Conservation (phyloP, 1,139 yeast genomes). For the Magnusiomyces tetraspermus region DNA sequence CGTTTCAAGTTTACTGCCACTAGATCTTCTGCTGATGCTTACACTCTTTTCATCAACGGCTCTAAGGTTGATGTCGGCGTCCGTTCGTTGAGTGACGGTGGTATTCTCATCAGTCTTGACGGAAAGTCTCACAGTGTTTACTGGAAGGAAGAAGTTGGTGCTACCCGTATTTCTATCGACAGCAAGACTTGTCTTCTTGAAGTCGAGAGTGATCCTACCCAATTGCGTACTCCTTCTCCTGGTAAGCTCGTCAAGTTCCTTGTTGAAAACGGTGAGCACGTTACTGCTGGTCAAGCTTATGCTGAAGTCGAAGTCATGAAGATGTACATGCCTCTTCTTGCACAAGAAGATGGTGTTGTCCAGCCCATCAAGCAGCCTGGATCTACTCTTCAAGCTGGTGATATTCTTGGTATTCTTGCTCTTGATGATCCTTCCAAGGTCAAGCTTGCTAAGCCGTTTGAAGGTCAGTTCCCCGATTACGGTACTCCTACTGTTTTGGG, state of each 20-base stretch:
- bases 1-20: conserved; percentile 94
- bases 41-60: conserved; percentile 87
- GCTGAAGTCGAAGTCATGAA: conserved; percentile 99
- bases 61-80: conserved; percentile 83
- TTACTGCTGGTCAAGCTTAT: conserved; percentile 82
- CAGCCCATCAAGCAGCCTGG: conserved; percentile 98
- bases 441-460: conserved; percentile 91
- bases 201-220: conserved; percentile 96
- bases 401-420: conserved; percentile 86
- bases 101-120: conserved; percentile 74
- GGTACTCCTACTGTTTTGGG: conserved; percentile 82
- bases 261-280: conserved; percentile 93
- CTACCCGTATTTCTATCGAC: conserved; percentile 92
- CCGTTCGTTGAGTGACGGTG: conserved; percentile 85
- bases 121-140: conserved; percentile 93
- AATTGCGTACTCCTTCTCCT: conserved; percentile 95
- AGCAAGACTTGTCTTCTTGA: conserved; percentile 90
- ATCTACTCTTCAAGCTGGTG: conserved; percentile 91
- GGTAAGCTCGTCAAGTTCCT: conserved; percentile 92
- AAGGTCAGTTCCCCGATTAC: conserved; percentile 82
- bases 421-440: conserved; percentile 96
- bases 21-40: conserved; percentile 73
- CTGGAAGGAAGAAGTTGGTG: conserved; percentile 96
- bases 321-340: conserved; percentile 53
- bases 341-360: conserved; percentile 85